Evolutionary conservation across 1,139 yeast genomes (phyloP), one percentile per base, ranked within the genome.

Genomic region (Geotrichum aggregatum): DNA sequence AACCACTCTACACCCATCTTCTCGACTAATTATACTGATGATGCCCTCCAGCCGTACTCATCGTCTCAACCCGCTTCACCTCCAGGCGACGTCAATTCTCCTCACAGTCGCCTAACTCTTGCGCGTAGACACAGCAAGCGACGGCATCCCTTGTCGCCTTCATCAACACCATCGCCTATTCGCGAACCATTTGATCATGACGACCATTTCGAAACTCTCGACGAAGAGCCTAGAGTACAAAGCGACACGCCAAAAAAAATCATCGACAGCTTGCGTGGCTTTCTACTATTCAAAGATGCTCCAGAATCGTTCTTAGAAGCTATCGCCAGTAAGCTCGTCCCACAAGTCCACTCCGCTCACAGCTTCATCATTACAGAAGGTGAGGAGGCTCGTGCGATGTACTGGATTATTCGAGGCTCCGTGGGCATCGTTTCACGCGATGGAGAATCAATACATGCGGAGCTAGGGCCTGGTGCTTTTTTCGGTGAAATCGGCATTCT

Each of bases 401-500:
- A 84, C 63, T 84, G 91, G 89, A 82, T 85, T 38, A 68, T 85
- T 14, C 78, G 84, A 61, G 94, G 94, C 2, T 75, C 82, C 0
- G 92, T 84, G 1, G 80, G 80, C 28, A 87, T 84, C 13, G 80
- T 87, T 0, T 80, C 87, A 7, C 77, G 86, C 3, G 92, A 84
- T 64, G 91, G 88, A 26, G 91, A 84, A 66, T 76, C 86, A 2
- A 73, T 81, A 3, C 83, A 81, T 63, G 89, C 91, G 2, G 87
- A 82, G 62, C 69, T 85, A 14, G 75, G 77, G 3, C 76, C 84
- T 1, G 92, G 92, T 1, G 76, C 82, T 38, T 84, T 82, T 60
- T 85, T 85, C 65, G 94, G 89, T 22, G 94, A 85, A 63, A 84
- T 84, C 51, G 92, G 92, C 4, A 83, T 84, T 45, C 69, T 85